Base-by-base conservation (phyloP, 1,139 yeast genomes). In the Lodderomyces beijingensis region DNA sequence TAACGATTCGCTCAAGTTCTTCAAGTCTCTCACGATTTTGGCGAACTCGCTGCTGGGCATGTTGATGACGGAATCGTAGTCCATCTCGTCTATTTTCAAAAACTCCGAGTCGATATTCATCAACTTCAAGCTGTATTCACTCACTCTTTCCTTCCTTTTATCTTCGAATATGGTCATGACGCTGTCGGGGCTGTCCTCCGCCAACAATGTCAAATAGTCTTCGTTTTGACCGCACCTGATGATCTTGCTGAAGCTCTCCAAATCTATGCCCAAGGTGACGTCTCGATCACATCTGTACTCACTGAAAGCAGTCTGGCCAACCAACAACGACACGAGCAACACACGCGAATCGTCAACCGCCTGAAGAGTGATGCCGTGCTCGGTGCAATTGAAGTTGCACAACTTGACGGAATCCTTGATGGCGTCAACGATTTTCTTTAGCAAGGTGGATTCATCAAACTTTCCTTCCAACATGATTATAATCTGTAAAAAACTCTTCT, bases 261-360 rank as follows among this genome's bases (percentile, higher is more conserved):
- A 71, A 58, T 91, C 96, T 53, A 91, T 74, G 47, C 99, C 99
- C 44, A 91, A 74, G 8, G 96, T 87, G 50, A 89, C 74, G 49
- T 86, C 88, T 55, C 95, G 82, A 64, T 91, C 99, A 61, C 97
- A 89, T 71, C 99, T 80, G 70, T 85, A 91, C 47, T 84, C 91
- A 40, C 78, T 72, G 66, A 91, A 91, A n/a, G 95, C 93, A 44
- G 86, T 89, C 46, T 81, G 78, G 37, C 94, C 95, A 47, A 91
- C 83, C 51, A 85, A 76, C 48, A 91, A 70, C 10, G 96, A 84
- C 28, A 91, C 96, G 47, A 91, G 73, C 45, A 91, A 77, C 41
- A 91, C 96, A 70, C 96, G 87, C 22, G 98, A 88, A 55, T 88
- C 95, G 62, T 91, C 99, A 49, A 91, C 94, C 15, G 98, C 97